These are phyloP conservation scores for Berberis thunbergii DNA, from an alignment of 164 flowering plant genomes.

Conservation along the genomic window DNA sequence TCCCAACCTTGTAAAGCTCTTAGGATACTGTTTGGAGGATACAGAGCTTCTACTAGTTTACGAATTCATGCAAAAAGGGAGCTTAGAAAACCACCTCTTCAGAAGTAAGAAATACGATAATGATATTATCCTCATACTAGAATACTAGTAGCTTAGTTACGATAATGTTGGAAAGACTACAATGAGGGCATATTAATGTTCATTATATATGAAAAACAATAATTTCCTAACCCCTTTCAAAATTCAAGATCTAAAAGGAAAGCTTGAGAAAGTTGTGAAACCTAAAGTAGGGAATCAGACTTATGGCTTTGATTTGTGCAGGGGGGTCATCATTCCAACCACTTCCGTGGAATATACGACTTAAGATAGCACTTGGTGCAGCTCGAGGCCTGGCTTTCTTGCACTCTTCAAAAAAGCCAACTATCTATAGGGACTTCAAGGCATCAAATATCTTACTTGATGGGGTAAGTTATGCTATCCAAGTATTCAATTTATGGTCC, in stretches of 20 bases:
- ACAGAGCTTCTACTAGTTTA: constrained; percentile 63
- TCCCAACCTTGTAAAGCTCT: constrained; percentile 60
- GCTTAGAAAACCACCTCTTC: constrained; percentile 85
- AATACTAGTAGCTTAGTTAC: too few species aligned
- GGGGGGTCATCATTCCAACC: constrained; percentile 62
- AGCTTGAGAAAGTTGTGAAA: too few species aligned
- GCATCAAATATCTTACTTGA: constrained; percentile 83
- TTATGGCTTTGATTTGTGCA: constrained; percentile 13
- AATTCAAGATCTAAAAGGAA: not conserved
- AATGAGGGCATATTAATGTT: too few species aligned
- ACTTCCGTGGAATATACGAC: constrained; percentile 58
- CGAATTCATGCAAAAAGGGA: constrained; percentile 79
- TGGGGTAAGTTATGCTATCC: constrained; percentile 33
- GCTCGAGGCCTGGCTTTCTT: constrained; percentile 73
- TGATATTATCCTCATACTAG: not conserved
- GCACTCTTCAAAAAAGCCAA: constrained; percentile 57
- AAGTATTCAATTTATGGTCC: not conserved
- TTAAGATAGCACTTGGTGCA: constrained; percentile 66
- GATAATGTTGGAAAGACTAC: too few species aligned
- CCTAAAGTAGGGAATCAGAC: not conserved
- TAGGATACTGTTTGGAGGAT: constrained; percentile 60
- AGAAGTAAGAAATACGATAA: constrained; percentile 44
- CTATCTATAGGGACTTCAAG: constrained; percentile 80
- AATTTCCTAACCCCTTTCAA: too few species aligned
- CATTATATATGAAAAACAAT: too few species aligned